These are phyloP conservation scores for Geum urbanum DNA, from an alignment of 306 rosid species.

Conservation along the genomic window DNA sequence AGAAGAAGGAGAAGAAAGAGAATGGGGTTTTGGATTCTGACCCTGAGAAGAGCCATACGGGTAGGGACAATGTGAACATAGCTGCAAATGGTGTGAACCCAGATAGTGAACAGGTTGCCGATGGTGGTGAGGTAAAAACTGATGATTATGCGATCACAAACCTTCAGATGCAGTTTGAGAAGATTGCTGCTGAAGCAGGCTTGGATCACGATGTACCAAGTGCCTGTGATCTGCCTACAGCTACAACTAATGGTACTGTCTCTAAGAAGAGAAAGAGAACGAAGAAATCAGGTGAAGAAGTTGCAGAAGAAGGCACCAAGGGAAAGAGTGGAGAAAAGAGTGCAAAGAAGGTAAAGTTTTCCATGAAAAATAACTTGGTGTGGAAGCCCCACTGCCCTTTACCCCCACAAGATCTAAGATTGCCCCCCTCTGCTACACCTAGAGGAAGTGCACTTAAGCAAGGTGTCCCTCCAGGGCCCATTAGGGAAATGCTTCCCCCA, in stretches of 20 bases:
- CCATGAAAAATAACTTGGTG: slow-evolving; percentile 86
- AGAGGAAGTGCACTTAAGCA: slow-evolving; percentile 99
- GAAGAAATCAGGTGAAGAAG: slow-evolving; percentile 44
- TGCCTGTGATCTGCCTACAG: slow-evolving; percentile 33
- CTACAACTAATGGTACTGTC: slow-evolving; percentile 24
- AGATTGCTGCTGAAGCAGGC: slow-evolving; percentile 74
- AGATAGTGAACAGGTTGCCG: slow-evolving; percentile 21
- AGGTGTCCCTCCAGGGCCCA: slow-evolving; percentile 94
- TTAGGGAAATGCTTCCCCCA: slow-evolving; percentile 58
- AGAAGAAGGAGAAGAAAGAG: slow-evolving; percentile 35
- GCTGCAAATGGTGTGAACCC: slow-evolving; percentile 37
- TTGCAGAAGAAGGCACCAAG: slow-evolving; percentile 30
- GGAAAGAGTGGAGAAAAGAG: slow-evolving; percentile 69
- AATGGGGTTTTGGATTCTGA: slow-evolving; percentile 25
- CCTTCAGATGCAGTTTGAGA: slow-evolving; percentile 89
- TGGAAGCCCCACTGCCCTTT: slow-evolving; percentile 94
- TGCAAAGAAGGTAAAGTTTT: slow-evolving; percentile 76
- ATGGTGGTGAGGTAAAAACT: slow-evolving; percentile 24
- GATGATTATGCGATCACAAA: slow-evolving; percentile 61
- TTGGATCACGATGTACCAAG: slow-evolving; percentile 42
- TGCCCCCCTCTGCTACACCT: slow-evolving; percentile 93
- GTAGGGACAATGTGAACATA: slow-evolving; percentile 22
- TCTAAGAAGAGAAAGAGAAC: slow-evolving; percentile 87
- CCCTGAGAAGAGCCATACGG: slow-evolving; percentile 14
- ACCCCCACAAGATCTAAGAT: slow-evolving; percentile 82